A percentile compares a stretch with the other conserved stretches of the same genome.
phyloP scores from a whole-genome alignment of 352 stramenopile genomes.

The Thalassiosira ordinaria region DNA sequence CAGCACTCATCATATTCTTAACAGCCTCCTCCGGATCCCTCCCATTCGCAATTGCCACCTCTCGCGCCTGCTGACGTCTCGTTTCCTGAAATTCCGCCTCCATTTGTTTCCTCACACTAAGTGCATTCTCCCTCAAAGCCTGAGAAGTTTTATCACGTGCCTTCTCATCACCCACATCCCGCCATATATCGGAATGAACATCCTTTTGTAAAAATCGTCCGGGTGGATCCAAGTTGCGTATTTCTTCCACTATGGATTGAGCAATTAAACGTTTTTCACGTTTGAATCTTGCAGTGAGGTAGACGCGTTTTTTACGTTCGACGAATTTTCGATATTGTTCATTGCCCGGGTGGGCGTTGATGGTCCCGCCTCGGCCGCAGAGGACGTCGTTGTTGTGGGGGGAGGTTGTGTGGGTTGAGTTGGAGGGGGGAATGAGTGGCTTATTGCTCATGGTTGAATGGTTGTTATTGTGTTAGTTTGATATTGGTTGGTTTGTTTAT shows the following conservation, averaged over 20 bases:
- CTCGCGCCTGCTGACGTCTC: constrained; percentile 19
- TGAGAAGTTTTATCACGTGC: constrained; percentile 56
- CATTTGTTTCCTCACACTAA: constrained; percentile 70
- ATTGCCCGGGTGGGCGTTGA: constrained; percentile 51
- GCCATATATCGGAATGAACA: constrained; percentile 20
- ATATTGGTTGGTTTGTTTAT: too few relatives aligned
- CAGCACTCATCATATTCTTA: constrained; percentile 6
- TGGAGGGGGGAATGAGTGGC: background rate
- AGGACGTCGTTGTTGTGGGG: constrained; percentile 77
- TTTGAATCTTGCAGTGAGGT: constrained; percentile 52
- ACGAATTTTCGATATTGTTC: constrained; percentile 51
- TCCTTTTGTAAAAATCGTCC: constrained; percentile 55
- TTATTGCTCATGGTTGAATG: too few relatives aligned
- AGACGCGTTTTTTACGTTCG: constrained; percentile 43
- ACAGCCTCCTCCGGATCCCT: constrained; percentile 17
- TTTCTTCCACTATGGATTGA: constrained; percentile 44
- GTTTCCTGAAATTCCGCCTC: constrained; percentile 74
- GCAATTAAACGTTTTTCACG: constrained; percentile 52
- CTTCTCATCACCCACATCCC: constrained; percentile 53
- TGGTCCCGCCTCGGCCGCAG: constrained; percentile 65
- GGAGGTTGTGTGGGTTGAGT: constrained; percentile 15
- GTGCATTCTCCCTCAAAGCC: constrained; percentile 59
- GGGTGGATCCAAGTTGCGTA: constrained; percentile 44
- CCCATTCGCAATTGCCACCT: constrained; percentile 33
- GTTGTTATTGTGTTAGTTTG: background rate